These are phyloP conservation scores for Stephania cephalantha DNA, from an alignment of 164 flowering plant species.

Conservation along the genomic window DNA sequence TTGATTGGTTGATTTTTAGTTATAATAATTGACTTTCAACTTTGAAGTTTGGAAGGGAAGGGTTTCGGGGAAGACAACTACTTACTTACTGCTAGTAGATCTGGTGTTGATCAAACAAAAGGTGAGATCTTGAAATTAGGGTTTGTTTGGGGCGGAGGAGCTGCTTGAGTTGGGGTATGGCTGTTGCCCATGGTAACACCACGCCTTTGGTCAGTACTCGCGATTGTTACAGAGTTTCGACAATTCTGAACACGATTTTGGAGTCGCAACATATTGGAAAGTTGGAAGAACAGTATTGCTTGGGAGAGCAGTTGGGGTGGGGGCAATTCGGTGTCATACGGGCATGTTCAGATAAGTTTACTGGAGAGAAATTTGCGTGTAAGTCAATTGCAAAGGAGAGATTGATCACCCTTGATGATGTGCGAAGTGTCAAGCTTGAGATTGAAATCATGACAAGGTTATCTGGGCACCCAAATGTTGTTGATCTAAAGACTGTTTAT, in stretches of 20 bases:
- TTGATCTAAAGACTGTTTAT: slow-evolving; percentile 47
- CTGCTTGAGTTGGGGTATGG: slow-evolving; percentile 34
- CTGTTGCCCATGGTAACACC: slow-evolving; percentile 59
- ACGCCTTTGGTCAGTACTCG: slow-evolving; percentile 15
- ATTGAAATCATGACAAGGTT: slow-evolving; percentile 54
- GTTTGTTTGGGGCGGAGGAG: slow-evolving; percentile 5
- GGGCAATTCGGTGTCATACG: slow-evolving; percentile 80
- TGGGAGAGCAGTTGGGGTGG: slow-evolving; percentile 70
- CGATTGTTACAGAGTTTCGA: slow-evolving; percentile 35
- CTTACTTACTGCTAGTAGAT: no score
- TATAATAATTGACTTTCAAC: background rate
- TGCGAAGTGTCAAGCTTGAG: slow-evolving; percentile 44
- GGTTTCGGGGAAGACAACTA: background rate
- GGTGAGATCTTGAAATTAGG: slow-evolving; percentile 6
- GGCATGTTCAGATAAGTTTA: slow-evolving; percentile 48
- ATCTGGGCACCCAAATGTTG: slow-evolving; percentile 61
- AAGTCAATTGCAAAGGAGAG: slow-evolving; percentile 52
- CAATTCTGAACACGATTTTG: slow-evolving; percentile 38
- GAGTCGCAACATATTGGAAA: slow-evolving; percentile 32
- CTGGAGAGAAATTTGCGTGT: slow-evolving; percentile 49
- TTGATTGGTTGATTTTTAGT: background rate
- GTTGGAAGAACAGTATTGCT: slow-evolving; percentile 41
- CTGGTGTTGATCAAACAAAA: background rate
- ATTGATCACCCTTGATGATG: slow-evolving; percentile 41
- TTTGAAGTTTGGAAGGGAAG: background rate